Evolutionary conservation across 2,329 filamentous ascomycete species (phyloP).

Genomic region (Sporothrix globosa): DNA sequence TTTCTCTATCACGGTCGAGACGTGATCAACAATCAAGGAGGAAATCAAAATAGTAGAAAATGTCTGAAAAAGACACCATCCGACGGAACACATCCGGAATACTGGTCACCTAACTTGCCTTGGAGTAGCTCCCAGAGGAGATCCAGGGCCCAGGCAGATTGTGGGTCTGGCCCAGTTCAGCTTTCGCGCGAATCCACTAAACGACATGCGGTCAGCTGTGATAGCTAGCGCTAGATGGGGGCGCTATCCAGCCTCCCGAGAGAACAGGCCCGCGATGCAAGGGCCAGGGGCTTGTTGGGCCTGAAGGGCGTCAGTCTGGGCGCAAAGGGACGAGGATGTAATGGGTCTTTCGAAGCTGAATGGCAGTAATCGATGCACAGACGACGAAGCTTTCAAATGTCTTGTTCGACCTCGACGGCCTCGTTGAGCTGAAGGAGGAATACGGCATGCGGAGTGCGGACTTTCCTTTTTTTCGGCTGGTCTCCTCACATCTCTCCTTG

Average conservation of each 20-base stretch:
- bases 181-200: not conserved
- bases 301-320: not conserved
- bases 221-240: not conserved
- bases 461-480: not conserved
- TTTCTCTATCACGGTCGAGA: not conserved
- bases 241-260: not conserved
- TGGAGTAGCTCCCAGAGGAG: constrained; percentile 4
- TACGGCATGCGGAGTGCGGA: too few species aligned
- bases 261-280: constrained; percentile 1
- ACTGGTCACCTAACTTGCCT: not conserved
- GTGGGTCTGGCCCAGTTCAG: not conserved
- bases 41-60: not conserved
- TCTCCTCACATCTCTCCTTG: constrained; percentile 23
- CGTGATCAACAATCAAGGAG: not conserved
- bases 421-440: too few species aligned
- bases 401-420: too few species aligned
- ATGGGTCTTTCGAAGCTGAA: not conserved
- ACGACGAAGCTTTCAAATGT: too few species aligned
- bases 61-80: not conserved
- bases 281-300: constrained; percentile 4
- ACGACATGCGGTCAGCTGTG: too few species aligned
- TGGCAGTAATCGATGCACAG: not conserved
- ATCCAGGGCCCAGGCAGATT: not conserved
- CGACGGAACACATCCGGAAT: not conserved
- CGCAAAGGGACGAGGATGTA: constrained; percentile 2